Conservation (phyloP, 2,329 filamentous ascomycete genomes). For the Orbilia ellipsospora region DNA sequence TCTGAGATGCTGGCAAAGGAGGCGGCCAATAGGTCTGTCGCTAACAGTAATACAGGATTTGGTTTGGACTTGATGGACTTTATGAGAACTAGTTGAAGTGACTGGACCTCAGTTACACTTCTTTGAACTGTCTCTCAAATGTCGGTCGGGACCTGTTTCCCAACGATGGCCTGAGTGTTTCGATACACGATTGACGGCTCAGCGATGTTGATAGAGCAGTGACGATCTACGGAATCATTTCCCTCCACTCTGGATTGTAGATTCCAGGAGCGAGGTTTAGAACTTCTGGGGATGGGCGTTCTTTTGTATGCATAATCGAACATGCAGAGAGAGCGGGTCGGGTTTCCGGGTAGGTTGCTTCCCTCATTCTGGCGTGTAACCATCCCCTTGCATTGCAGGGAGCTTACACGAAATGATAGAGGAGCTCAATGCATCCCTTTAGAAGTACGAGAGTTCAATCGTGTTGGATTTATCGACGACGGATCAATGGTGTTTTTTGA, state of each 20-base stretch:
- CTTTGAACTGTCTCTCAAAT: slow-evolving; percentile 10
- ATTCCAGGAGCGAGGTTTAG: background rate
- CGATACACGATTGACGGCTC: no score
- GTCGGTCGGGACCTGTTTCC: slow-evolving; percentile 1
- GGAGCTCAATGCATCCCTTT: background rate
- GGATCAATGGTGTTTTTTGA: background rate
- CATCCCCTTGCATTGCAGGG: slow-evolving; percentile 37
- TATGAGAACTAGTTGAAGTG: slow-evolving; percentile 56
- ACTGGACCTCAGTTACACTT: background rate
- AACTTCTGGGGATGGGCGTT: slow-evolving; percentile 18
- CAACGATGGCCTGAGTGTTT: no score
- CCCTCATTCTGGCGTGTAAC: slow-evolving; percentile 33
- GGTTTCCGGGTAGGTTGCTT: slow-evolving; percentile 37
- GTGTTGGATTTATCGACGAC: no score
- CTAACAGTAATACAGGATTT: slow-evolving; percentile 39
- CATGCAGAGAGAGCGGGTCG: slow-evolving; percentile 27
- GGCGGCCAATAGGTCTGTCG: slow-evolving; percentile 40
- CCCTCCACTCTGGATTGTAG: no score
- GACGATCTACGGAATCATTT: no score
- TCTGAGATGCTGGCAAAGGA: slow-evolving; percentile 49
- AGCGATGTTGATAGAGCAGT: no score
- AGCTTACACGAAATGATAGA: slow-evolving; percentile 3
- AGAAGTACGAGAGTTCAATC: background rate
- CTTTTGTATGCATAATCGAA: slow-evolving; percentile 15
- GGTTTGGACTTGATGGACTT: slow-evolving; percentile 58